Evolutionary conservation across 164 flowering plant genomes (phyloP).

Genomic region (Nymphaea thermarum): DNA sequence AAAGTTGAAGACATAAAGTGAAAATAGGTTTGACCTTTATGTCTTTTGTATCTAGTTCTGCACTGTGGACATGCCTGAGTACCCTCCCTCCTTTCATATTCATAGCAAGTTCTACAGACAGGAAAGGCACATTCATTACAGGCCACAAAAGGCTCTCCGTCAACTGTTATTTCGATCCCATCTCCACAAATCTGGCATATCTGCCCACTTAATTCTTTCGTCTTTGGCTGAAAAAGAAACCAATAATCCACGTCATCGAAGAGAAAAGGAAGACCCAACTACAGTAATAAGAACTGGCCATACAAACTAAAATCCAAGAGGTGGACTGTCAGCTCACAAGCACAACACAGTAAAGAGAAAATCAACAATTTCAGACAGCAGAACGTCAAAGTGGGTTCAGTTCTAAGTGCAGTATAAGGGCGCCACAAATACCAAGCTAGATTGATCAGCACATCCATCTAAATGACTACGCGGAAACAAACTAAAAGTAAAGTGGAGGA

Average conservation of each 20-base stretch:
- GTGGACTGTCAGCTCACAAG: too few relatives aligned
- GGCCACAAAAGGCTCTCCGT: constrained; percentile 87
- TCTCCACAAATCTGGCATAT: constrained; percentile 94
- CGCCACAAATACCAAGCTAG: too few relatives aligned
- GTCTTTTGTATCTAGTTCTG: constrained; percentile 86
- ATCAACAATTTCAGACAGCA: too few relatives aligned
- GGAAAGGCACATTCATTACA: constrained; percentile 99
- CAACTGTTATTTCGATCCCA: constrained; percentile 57
- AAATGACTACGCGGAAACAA: too few relatives aligned
- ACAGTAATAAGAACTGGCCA: too few relatives aligned
- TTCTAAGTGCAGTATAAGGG: too few relatives aligned
- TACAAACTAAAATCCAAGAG: too few relatives aligned
- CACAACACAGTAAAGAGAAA: too few relatives aligned
- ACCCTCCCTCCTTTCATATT: constrained; percentile 93
- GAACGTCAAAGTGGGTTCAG: too few relatives aligned
- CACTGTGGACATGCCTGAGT: constrained; percentile 93
- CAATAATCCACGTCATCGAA: not conserved
- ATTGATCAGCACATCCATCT: too few relatives aligned
- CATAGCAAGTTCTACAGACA: constrained; percentile 86
- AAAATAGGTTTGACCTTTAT: constrained; percentile 48
- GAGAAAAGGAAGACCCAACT: not conserved
- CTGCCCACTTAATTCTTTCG: constrained; percentile 67
- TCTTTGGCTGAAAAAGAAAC: constrained; percentile 35
- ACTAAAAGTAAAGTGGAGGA: too few relatives aligned
- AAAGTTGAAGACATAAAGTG: not conserved